Evolutionary conservation across 495 filamentous ascomycete genomes (phyloP).

Genomic region (Platismatia glauca): DNA sequence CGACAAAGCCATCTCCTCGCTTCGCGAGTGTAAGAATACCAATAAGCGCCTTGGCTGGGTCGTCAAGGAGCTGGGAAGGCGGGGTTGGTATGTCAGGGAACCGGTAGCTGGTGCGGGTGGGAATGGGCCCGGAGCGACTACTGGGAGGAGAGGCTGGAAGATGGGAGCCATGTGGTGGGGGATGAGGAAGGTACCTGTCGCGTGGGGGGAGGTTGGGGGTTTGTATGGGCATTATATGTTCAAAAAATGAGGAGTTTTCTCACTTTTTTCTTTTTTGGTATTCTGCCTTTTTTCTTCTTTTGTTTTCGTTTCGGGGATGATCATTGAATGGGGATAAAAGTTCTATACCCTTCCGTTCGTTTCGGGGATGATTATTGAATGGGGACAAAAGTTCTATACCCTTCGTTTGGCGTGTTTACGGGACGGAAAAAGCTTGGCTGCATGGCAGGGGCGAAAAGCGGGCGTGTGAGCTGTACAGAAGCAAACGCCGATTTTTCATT

Average conservation of each 20-base stretch:
- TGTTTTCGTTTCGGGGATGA: not conserved
- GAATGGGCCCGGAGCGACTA: conserved; percentile 28
- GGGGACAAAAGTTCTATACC: conserved; percentile 14
- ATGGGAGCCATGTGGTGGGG: conserved; percentile 87
- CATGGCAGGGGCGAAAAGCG: not conserved
- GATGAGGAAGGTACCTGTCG: conserved; percentile 77
- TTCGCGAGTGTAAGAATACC: conserved; percentile 44
- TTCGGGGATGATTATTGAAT: not conserved
- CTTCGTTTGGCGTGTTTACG: not conserved
- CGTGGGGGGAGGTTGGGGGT: conserved; percentile 66
- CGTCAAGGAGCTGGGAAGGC: conserved; percentile 56
- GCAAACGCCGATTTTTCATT: not conserved
- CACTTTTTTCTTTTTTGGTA: too few species aligned
- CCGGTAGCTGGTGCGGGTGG: conserved; percentile 31
- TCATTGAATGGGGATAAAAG: not conserved
- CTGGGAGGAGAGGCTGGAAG: conserved; percentile 64
- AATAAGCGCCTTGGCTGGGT: conserved; percentile 57
- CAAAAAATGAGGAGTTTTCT: conserved; percentile 44
- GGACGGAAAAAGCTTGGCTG: too few species aligned
- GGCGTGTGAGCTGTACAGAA: not conserved
- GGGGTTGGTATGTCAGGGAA: conserved; percentile 61
- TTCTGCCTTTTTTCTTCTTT: too few species aligned
- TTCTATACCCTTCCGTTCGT: conserved; percentile 12
- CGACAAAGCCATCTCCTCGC: conserved; percentile 57
- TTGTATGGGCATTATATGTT: conserved; percentile 88